Base-by-base conservation (phyloP, 768 basidiomycete genomes). In the Tulasnella sp. region DNA sequence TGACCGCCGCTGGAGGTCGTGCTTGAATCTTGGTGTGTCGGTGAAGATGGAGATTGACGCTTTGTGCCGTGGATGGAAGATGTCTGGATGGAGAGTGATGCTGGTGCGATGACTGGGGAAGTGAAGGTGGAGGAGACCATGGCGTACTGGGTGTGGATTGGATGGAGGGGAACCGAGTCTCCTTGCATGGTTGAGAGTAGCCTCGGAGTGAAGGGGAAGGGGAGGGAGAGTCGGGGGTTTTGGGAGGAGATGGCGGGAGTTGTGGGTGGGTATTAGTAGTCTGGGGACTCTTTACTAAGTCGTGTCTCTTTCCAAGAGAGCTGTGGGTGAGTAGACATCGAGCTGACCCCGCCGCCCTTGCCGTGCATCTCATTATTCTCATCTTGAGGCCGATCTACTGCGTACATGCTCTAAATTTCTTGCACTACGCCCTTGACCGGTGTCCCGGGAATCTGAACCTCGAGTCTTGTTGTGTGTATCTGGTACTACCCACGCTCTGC, bases 141-240 rank as follows among this genome's bases (percentile, higher is more conserved):
- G 44, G 42, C n/a, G 69, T 40, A 68, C 40, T 29, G 26, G 42
- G 69, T 36, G 47, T 70, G 69, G 52, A 70, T 44, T 42, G 42
- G 41, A 36, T 70, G 69, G 26, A 70, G 69, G 6, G 69, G 69
- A 32, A 70, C 36, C 36, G 69, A 70, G 67, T 67, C 42, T 39
- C 42, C 41, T 26, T 70, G 69, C 44, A 70, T 47, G 42, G 29
- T 29, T 12, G 42, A 16, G 64, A 40, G 16, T 44, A n/a, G 12
- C 42, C 42, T 44, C 42, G 42, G 42, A 44, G n/a, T 12, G 12
- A n/a, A n/a, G 42, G 22, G 36, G 11, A 17, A 7, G 69, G 22
- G 32, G 22, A 26, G 32, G 26, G 29, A 32, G 67, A 67, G 40
- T 37, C 39, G 39, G 36, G 39, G 35, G 64, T 66, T 11, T 8